A percentile compares a stretch with the other conserved stretches of the same genome.
These are phyloP conservation scores for Leccinum fibrillosum DNA, from an alignment of 768 basidiomycete species.

Conservation along the genomic window DNA sequence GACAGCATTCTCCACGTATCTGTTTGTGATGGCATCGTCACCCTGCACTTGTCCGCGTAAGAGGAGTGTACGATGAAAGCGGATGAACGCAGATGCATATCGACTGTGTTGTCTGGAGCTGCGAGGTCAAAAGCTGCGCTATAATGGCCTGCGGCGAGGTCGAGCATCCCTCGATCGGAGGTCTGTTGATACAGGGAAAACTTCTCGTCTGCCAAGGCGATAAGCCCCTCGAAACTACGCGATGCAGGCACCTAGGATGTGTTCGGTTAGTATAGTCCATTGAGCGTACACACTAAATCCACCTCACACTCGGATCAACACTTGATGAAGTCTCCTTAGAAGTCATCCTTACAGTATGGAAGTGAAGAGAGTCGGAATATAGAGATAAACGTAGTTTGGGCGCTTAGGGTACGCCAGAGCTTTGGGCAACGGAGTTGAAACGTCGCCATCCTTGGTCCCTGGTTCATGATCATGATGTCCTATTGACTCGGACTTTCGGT, in stretches of 20 bases:
- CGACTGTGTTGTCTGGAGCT: neutral
- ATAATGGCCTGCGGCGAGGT: conserved; percentile 13
- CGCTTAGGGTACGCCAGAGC: neutral
- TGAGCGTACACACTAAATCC: neutral
- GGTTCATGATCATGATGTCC: neutral
- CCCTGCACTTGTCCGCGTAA: neutral
- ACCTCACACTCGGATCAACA: conserved; percentile 3
- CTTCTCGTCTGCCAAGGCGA: conserved; percentile 9
- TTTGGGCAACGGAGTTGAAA: neutral
- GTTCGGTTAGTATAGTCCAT: neutral
- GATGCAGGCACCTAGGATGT: neutral
- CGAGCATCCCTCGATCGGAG: conserved; percentile 1
- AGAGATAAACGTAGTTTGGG: neutral
- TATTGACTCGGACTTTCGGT: no score
- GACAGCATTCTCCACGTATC: conserved; percentile 11
- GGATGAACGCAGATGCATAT: conserved; percentile 10
- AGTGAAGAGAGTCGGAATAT: neutral
- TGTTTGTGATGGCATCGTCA: neutral
- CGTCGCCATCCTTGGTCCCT: neutral
- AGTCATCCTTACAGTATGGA: neutral
- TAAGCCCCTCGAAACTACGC: conserved; percentile 27
- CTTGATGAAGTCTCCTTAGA: neutral
- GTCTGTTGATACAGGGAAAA: conserved; percentile 4
- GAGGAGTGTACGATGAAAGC: conserved; percentile 1
- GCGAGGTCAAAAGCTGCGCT: conserved; percentile 18